Evolutionary conservation across 352 stramenopile genomes (phyloP), one percentile per base, ranked within the genome.

Genomic region (Aphanomyces stellatus): DNA sequence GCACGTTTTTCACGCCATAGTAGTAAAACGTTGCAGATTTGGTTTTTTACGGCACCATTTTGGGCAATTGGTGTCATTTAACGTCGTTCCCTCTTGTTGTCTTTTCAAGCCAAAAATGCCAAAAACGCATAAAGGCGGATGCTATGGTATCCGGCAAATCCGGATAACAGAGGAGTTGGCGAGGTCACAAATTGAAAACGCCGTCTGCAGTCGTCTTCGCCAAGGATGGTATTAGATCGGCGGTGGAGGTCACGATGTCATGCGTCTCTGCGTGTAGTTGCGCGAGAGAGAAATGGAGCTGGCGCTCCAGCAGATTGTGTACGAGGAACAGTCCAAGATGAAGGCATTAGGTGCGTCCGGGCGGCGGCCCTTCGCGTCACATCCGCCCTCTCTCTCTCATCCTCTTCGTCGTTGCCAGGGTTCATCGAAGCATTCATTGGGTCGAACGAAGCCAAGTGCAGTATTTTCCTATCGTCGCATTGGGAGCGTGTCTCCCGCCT

Each of bases 251-350:
- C 37, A 46, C n/a, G 37, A 11, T 46, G 27, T 13, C 7, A 34
- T 33, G 1, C 17, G 30, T 57, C 19, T 51, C 13, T 48, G 34
- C n/a, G 4, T 37, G 19, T 67, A 67, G 60, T 30, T 67, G 43
- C 60, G 60, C 27, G 60, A 67, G 22, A 25, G 60, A 10, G 60
- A 79, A 65, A 93, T 93, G 85, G 85, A 93, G 72, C 73, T 76
- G 60, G 76, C 87, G n/a, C 66, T 93, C 72, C 80, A 86, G 62
- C 82, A 89, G 74, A 93, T 93, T 71, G 85, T 93, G 68, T 78
- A 85, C 34, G 82, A 93, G 56, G 85, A 93, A 67, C 85, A 93
- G 78, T 72, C 82, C 49, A 91, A 93, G 70, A 93, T 93, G 85
- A 70, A 85, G 62, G 81, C 90, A 51, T 64, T 93, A 34, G 85